phyloP scores from a whole-genome alignment of 306 rosid genomes.

The Pyrus bretschneideri region DNA sequence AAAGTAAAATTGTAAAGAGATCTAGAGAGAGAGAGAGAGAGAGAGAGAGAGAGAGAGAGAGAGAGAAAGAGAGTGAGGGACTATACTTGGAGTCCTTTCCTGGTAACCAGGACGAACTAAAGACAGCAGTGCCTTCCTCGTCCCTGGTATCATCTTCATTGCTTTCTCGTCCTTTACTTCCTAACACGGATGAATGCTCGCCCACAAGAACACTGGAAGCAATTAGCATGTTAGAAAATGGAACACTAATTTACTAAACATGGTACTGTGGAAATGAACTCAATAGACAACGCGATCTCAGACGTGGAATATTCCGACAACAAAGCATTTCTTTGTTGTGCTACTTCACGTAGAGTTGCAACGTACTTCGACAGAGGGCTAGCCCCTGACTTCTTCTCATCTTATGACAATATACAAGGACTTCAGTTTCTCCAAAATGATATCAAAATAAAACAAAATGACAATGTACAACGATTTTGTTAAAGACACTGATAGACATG shows the following conservation, averaged over 20 bases:
- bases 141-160: constrained; percentile 41
- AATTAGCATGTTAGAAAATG: constrained; percentile 28
- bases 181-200: constrained; percentile 56
- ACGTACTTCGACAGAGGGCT: constrained; percentile 66
- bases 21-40: neutral
- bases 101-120: constrained; percentile 89
- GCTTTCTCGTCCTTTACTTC: constrained; percentile 45
- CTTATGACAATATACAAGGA: constrained; percentile 26
- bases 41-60: neutral
- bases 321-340: constrained; percentile 47
- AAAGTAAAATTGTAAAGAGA: neutral
- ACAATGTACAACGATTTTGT: constrained; percentile 21
- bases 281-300: constrained; percentile 1
- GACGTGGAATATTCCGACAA: constrained; percentile 71
- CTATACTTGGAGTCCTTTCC: constrained; percentile 63
- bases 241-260: constrained; percentile 9
- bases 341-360: constrained; percentile 49
- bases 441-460: neutral
- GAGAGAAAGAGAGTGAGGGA: neutral
- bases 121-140: constrained; percentile 51
- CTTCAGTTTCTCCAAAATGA: neutral
- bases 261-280: constrained; percentile 6
- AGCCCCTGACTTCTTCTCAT: constrained; percentile 49
- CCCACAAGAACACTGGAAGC: constrained; percentile 69
- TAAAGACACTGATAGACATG: constrained; percentile 81